A percentile compares a stretch with the other conserved stretches of the same genome.
These are phyloP conservation scores for Solanum paucissectum DNA, from an alignment of 257 asterid species.

Conservation along the genomic window DNA sequence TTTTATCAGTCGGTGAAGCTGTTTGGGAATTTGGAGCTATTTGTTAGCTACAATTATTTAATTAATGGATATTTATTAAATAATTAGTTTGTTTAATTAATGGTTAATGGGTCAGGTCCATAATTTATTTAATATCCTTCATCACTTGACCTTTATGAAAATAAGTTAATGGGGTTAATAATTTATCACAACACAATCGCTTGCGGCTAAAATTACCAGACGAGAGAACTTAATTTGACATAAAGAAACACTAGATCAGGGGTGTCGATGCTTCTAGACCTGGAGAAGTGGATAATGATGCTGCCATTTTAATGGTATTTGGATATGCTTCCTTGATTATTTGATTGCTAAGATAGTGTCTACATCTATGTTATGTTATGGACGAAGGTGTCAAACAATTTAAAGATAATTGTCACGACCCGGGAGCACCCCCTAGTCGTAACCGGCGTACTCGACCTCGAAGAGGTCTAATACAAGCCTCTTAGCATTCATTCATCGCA, in stretches of 20 bases:
- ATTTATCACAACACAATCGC: too few relatives aligned
- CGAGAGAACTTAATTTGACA: background rate
- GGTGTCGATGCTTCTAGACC: constrained; percentile 66
- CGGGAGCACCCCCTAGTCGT: too few relatives aligned
- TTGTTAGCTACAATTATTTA: background rate
- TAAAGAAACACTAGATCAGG: constrained; percentile 7
- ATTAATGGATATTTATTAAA: too few relatives aligned
- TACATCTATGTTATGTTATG: background rate
- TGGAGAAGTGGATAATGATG: constrained; percentile 59
- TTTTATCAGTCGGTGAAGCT: background rate
- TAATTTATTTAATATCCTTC: too few relatives aligned
- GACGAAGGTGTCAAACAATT: background rate
- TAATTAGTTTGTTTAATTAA: too few relatives aligned
- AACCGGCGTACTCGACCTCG: too few relatives aligned
- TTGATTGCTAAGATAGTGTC: background rate
- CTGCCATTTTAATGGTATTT: constrained; percentile 61
- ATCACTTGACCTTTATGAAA: background rate
- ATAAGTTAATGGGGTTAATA: background rate
- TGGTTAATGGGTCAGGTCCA: background rate
- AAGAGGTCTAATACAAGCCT: too few relatives aligned
- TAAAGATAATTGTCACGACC: too few relatives aligned
- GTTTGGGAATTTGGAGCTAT: background rate
- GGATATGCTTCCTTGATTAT: background rate
- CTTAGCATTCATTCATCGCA: too few relatives aligned
- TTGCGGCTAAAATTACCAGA: background rate